Percentiles rank a stretch among this genome's conserved stretches.
These are phyloP conservation scores for Powellomyces hirtus DNA, from an alignment of 192 early-diverging fungal genomes.

Conservation along the genomic window DNA sequence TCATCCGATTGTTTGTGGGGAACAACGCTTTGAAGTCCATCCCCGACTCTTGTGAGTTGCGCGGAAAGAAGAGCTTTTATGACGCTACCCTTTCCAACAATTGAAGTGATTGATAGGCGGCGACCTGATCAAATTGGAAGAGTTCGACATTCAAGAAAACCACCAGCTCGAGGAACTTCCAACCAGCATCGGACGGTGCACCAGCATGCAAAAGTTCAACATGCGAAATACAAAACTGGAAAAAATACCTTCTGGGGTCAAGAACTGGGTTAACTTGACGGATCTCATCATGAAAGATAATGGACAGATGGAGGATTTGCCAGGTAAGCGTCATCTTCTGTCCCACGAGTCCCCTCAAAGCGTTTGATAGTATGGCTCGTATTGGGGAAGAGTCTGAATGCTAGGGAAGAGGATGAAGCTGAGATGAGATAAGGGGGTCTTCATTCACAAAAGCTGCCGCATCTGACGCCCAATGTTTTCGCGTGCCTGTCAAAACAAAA, in stretches of 20 bases:
- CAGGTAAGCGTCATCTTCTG: no score
- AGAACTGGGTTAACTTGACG: constrained; percentile 38
- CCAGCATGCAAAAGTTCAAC: constrained; percentile 30
- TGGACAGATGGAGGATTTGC: constrained; percentile 47
- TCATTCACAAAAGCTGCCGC: no score
- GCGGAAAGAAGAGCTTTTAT: neutral
- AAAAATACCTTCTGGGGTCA: constrained; percentile 33
- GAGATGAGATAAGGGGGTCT: no score
- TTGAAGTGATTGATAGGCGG: constrained; percentile 28
- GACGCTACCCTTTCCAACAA: neutral
- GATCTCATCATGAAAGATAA: constrained; percentile 45
- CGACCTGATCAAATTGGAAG: constrained; percentile 39
- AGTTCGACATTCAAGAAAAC: constrained; percentile 48
- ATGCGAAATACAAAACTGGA: constrained; percentile 41
- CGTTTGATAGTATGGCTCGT: no score
- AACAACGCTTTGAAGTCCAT: constrained; percentile 33
- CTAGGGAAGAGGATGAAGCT: no score
- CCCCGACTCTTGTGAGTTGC: constrained; percentile 38
- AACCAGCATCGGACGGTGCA: constrained; percentile 22
- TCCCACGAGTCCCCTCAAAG: no score
- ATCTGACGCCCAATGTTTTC: neutral
- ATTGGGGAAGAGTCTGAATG: no score
- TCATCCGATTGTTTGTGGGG: constrained; percentile 28
- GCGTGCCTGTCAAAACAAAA: neutral
- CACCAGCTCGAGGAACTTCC: constrained; percentile 46